Evolutionary conservation across 305 asterid genomes (phyloP).

Genomic region (Fraxinus greggii): DNA sequence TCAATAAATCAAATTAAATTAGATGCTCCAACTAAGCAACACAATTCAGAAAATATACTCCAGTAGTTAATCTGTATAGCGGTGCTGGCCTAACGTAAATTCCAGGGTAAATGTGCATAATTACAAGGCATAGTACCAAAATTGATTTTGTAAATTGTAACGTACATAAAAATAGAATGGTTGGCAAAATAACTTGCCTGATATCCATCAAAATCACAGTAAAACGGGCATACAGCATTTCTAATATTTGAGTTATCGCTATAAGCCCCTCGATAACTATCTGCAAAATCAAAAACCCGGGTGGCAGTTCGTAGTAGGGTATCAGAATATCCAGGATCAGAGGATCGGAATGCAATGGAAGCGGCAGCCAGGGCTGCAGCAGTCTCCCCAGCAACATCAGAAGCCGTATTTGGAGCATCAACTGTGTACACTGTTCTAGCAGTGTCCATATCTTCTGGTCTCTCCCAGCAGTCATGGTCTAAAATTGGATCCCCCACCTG

Average conservation of each 20-base stretch:
- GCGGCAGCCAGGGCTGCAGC: constrained; percentile 56
- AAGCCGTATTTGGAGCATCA: constrained; percentile 42
- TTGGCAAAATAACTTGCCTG: not conserved
- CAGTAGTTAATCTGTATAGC: not conserved
- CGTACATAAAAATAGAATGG: not conserved
- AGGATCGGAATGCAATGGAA: constrained; percentile 39
- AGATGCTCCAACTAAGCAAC: not conserved
- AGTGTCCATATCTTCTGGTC: constrained; percentile 54
- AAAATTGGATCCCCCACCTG: constrained; percentile 51
- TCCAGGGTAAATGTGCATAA: not conserved
- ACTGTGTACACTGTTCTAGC: constrained; percentile 43
- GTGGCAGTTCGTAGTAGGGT: constrained; percentile 25
- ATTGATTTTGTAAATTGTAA: not conserved
- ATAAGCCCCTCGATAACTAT: constrained; percentile 6
- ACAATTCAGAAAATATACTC: not conserved
- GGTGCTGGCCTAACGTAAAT: not conserved
- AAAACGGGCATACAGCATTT: not conserved
- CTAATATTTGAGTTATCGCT: not conserved
- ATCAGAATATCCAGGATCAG: constrained; percentile 39
- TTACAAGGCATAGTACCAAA: not conserved
- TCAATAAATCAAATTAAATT: not conserved
- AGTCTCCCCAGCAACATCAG: constrained; percentile 53
- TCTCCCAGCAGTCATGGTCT: constrained; percentile 54
- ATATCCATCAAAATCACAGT: constrained; percentile 6
- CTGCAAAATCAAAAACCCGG: not conserved